These are phyloP conservation scores for Russula emetica DNA, from an alignment of 768 basidiomycete genomes.

Conservation along the genomic window DNA sequence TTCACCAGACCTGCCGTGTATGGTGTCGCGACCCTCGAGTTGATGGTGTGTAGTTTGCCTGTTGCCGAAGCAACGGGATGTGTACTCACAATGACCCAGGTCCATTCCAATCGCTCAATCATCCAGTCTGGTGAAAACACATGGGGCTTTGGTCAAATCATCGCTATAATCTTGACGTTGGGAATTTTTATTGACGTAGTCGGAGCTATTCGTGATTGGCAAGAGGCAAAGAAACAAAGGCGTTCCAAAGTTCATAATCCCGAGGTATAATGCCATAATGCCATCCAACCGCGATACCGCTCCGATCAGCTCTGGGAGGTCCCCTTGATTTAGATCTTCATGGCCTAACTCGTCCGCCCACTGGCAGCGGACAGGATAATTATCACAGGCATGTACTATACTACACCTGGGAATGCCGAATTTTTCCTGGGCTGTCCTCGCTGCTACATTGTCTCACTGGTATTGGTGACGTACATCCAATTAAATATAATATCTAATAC, in stretches of 20 bases:
- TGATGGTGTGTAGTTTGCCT: conserved; percentile 6
- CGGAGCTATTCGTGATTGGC: background rate
- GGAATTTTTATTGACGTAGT: conserved; percentile 4
- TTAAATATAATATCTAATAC: no score
- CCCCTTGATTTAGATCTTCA: background rate
- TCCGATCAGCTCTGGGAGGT: background rate
- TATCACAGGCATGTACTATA: background rate
- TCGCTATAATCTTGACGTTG: conserved; percentile 1
- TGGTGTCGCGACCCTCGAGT: conserved; percentile 10
- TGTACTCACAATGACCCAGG: conserved; percentile 7
- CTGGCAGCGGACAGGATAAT: background rate
- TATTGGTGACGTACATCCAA: background rate
- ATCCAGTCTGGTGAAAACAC: conserved; percentile 7
- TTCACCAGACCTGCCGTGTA: conserved; percentile 4
- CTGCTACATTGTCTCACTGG: background rate
- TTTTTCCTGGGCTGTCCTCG: background rate
- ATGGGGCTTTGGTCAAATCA: conserved; percentile 21
- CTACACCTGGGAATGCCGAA: background rate
- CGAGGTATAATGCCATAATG: background rate
- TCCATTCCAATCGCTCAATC: conserved; percentile 3
- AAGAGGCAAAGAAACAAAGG: background rate
- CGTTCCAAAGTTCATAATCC: background rate
- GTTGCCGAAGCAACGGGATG: background rate
- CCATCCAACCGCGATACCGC: background rate
- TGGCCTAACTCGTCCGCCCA: background rate